Percentiles rank a stretch among this genome's conserved stretches.
Conservation (phyloP, 163 green algal genomes). For the Smithsoniella earleae region DNA sequence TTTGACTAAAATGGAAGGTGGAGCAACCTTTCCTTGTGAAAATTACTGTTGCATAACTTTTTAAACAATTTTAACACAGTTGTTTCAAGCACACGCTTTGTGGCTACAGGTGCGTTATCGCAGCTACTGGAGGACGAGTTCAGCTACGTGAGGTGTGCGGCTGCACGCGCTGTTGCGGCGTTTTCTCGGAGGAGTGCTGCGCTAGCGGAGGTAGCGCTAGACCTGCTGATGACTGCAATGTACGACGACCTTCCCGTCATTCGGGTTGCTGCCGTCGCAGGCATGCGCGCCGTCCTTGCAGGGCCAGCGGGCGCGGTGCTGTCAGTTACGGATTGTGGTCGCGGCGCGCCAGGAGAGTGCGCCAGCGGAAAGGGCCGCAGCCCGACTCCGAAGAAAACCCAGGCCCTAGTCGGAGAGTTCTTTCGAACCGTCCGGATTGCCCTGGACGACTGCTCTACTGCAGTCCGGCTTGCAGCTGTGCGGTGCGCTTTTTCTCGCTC, state of each 20-base stretch:
- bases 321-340: no score
- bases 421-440: background rate
- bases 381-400: background rate
- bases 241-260: background rate
- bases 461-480: constrained; percentile 14
- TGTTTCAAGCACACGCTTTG: background rate
- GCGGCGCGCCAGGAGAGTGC: no score
- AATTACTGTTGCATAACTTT: no score
- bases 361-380: background rate
- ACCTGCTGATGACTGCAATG: background rate
- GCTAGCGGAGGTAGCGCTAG: background rate
- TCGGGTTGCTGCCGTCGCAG: background rate
- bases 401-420: background rate
- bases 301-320: background rate
- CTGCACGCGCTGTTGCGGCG: background rate
- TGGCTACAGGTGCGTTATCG: constrained; percentile 7
- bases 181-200: background rate
- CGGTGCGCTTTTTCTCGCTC: background rate
- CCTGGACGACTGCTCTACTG: background rate
- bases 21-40: no score
- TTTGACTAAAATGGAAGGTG: no score
- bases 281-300: background rate
- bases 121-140: constrained; percentile 25
- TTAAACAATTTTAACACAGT: no score
- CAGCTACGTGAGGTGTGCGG: background rate